Base-by-base conservation (phyloP, 495 filamentous ascomycete genomes). In the Filosporella fistucella region DNA sequence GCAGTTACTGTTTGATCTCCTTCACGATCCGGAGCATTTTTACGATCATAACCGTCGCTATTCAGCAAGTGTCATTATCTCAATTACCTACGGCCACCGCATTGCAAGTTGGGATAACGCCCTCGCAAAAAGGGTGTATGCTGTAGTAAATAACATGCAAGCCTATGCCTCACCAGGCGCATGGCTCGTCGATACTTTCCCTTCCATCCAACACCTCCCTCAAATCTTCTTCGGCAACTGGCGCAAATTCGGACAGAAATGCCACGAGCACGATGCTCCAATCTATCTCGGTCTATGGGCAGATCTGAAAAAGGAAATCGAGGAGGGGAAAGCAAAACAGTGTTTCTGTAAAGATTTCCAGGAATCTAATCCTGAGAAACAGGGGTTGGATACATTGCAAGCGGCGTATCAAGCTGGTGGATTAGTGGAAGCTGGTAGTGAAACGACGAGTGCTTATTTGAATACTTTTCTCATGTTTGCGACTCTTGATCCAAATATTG, bases 401-500 rank as follows among this genome's bases (percentile, higher is more conserved):
- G 55, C 55, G 23, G 58, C 56, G 1, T 73, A 70, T 34, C 62
- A 69, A 17, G 49, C 56, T 14, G 65, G 65, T 10, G 60, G 60
- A 0, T 47, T 71, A 1, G 47, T 69, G 1, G 68, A 70, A 49
- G 69, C 63, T 14, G 67, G 68, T 33, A 64, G 62, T 4, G 68
- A 71, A 17, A 71, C 65, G 0, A 68, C 68, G 2, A 51, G 63
- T 13, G 61, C 54, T 16, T 61, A 55, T 1, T 26, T 72, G 7
- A 60, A 61, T 23, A 55, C 53, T 20, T 63, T 62, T 39, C 47
- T 63, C 12, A 54, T 74, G 1, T 73, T 70, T 7, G 72, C 77
- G 67, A 61, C 55, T 0, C 23, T 74, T 3, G 74, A 63, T 53
- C 76, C 77, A 0, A 64, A 75, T 2, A 71, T 68, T 10, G 63